Evolutionary conservation across 225 moss, liverwort and hornwort species (phyloP).

Genomic region (Rhytidiadelphus loreus): DNA sequence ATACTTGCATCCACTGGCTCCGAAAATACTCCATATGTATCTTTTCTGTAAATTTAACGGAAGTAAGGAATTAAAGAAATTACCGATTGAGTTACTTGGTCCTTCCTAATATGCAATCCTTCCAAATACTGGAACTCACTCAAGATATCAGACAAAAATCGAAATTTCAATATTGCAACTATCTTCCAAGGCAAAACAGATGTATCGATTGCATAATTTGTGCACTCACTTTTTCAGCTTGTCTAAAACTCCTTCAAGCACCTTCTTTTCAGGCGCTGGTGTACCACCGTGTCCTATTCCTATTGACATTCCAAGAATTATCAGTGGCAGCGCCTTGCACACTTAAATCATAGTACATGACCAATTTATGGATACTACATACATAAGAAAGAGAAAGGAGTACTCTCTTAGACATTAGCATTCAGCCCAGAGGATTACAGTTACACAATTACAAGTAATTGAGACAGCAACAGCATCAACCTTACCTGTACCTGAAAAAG

Average conservation of each 20-base stretch:
- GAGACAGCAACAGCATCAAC: background rate
- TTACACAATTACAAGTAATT: background rate
- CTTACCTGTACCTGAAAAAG: conserved; percentile 19
- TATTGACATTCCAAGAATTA: background rate
- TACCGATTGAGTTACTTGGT: background rate
- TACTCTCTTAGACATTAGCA: background rate
- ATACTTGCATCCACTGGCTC: conserved; percentile 82
- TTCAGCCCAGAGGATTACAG: background rate
- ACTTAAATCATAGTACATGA: background rate
- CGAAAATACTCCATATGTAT: conserved; percentile 96
- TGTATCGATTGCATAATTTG: background rate
- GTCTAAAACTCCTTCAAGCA: conserved; percentile 90
- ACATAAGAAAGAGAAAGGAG: background rate
- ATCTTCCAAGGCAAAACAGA: background rate
- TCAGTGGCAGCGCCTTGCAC: background rate
- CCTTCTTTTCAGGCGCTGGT: conserved; percentile 44
- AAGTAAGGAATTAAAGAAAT: background rate
- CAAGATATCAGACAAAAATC: background rate
- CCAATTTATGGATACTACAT: background rate
- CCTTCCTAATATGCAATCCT: background rate
- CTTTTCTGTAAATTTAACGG: conserved; percentile 56
- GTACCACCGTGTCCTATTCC: conserved; percentile 20
- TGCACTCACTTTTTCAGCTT: conserved; percentile 86
- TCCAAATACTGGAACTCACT: background rate
- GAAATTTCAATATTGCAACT: background rate